These are phyloP conservation scores for Cladophialophora exuberans DNA, from an alignment of 2,329 filamentous ascomycete genomes.

Conservation along the genomic window DNA sequence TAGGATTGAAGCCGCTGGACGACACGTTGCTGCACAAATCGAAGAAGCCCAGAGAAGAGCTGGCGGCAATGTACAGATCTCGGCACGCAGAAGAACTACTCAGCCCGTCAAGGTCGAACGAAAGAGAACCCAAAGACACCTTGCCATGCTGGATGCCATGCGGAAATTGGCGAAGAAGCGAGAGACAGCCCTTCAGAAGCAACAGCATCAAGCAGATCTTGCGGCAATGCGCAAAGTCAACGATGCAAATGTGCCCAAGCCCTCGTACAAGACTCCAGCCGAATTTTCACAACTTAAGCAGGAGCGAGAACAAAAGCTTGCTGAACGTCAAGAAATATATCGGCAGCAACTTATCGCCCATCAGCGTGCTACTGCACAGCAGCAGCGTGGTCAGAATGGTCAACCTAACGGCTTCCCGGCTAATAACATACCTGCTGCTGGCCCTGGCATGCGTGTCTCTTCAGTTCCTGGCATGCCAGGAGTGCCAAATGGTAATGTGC, in stretches of 20 bases:
- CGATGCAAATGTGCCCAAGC: slow-evolving; percentile 55
- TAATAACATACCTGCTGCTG: slow-evolving; percentile 47
- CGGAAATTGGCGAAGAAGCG: slow-evolving; percentile 93
- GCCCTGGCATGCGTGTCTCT: slow-evolving; percentile 33
- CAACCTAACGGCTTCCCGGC: slow-evolving; percentile 50
- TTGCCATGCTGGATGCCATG: slow-evolving; percentile 92
- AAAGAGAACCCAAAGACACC: slow-evolving; percentile 80
- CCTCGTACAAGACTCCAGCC: slow-evolving; percentile 72
- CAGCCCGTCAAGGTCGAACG: slow-evolving; percentile 82
- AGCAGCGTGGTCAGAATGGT: slow-evolving; percentile 48
- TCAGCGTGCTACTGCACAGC: slow-evolving; percentile 54
- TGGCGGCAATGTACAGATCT: slow-evolving; percentile 56
- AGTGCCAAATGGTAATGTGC: slow-evolving; percentile 43
- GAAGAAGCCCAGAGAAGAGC: slow-evolving; percentile 53
- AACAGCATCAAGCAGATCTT: slow-evolving; percentile 75
- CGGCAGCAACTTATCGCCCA: slow-evolving; percentile 66
- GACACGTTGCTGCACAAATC: slow-evolving; percentile 61
- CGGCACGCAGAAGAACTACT: slow-evolving; percentile 68
- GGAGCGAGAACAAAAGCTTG: slow-evolving; percentile 75
- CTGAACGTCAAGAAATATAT: slow-evolving; percentile 61
- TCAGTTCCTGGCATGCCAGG: slow-evolving; percentile 25
- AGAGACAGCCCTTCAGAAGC: slow-evolving; percentile 82
- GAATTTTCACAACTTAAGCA: slow-evolving; percentile 89
- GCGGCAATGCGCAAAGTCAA: slow-evolving; percentile 82
- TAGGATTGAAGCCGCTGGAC: slow-evolving; percentile 65